Evolutionary conservation across 768 basidiomycete species (phyloP).

Genomic region (Lactarius quietus): DNA sequence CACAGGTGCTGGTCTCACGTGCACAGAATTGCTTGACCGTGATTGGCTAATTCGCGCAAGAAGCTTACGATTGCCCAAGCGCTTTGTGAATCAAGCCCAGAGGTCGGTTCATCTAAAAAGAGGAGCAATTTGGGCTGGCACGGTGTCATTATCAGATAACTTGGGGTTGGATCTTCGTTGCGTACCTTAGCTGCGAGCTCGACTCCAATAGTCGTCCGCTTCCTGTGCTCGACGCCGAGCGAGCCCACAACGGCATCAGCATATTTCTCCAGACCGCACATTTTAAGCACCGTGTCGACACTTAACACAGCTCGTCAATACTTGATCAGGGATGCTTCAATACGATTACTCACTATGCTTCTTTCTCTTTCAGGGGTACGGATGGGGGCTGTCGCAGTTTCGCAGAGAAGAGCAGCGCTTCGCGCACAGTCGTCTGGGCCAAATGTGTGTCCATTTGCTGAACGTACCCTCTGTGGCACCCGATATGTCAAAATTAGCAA

Average conservation of each 20-base stretch:
- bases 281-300: conserved; percentile 53
- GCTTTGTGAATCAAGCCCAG: conserved; percentile 82
- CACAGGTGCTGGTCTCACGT: conserved; percentile 46
- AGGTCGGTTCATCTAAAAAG: conserved; percentile 86
- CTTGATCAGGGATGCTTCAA: neutral
- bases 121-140: conserved; percentile 68
- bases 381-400: conserved; percentile 68
- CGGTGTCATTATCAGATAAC: neutral
- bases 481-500: conserved; percentile 16
- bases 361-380: conserved; percentile 66
- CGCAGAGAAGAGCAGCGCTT: conserved; percentile 78
- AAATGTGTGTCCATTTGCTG: conserved; percentile 86
- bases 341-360: conserved; percentile 58
- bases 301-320: conserved; percentile 29
- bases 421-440: conserved; percentile 70
- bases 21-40: conserved; percentile 89
- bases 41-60: conserved; percentile 69
- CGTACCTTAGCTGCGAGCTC: conserved; percentile 74
- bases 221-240: conserved; percentile 67
- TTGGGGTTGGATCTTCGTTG: neutral
- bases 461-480: conserved; percentile 60
- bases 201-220: conserved; percentile 83
- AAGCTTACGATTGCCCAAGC: conserved; percentile 82
- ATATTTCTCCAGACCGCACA: conserved; percentile 60
- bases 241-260: conserved; percentile 68